Base-by-base conservation (phyloP, 1,284 basidiomycete species). In the Ceratobasidium sp. region DNA sequence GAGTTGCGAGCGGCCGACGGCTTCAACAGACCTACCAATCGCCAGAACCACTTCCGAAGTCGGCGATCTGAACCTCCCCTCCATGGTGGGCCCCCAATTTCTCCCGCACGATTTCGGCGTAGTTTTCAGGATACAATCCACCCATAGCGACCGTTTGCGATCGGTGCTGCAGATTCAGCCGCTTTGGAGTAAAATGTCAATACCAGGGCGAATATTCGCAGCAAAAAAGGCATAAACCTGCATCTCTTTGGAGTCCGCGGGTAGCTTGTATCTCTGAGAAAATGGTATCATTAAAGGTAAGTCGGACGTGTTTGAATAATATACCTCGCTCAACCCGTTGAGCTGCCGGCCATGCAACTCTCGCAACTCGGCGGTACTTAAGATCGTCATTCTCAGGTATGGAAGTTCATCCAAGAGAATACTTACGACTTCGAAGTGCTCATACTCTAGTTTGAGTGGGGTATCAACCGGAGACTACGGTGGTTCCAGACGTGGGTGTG, bases 121-220 rank as follows among this genome's bases (percentile, higher is more conserved):
- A 61, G 19, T 9, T 39, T 7, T 61, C 53, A 1, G 69, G 69
- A 48, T 63, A 73, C 9, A 63, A 58, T 43, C 69, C 69, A 19
- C 69, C 69, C 7, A 73, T 14, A 9, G 39, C 69, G 6, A 63
- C 2, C 16, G n/a, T 9, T 24, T 63, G 24, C 43, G 31, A 46
- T 46, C n/a, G 39, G 51, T 73, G 69, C 31, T 62, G 69, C 2
- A 22, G 62, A 53, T 46, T 16, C 13, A 56, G 37, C 5, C 56
- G 59, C 39, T 69, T 41, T 34, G 5, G 24, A 24, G 14, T 31
- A 14, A 6, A 13, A 8, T 37, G 11, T 27, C 54, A 16, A n/a
- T n/a, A n/a, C 24, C 31, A 7, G 5, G 16, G 6, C 31, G 24
- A 6, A 61, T 61, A 11, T 34, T 34, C 8, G 34, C 34, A 34